These are phyloP conservation scores for Coriolopsis trogii DNA, from an alignment of 1,284 basidiomycete species.

Conservation along the genomic window DNA sequence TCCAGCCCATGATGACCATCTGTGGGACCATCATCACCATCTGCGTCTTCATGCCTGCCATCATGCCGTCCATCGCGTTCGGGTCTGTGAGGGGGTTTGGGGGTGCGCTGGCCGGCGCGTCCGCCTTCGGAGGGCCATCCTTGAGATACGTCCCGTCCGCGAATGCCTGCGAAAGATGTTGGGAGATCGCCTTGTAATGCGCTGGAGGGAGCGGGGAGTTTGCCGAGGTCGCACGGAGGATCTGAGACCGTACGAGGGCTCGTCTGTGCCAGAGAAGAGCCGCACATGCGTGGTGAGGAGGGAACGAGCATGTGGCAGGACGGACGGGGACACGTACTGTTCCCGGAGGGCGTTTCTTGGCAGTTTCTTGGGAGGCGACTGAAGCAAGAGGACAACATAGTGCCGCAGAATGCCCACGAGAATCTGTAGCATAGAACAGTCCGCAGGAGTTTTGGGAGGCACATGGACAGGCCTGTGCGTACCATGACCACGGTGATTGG, in stretches of 20 bases:
- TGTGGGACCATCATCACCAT: conserved; percentile 98
- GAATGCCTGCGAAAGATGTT: conserved; percentile 72
- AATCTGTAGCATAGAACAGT: conserved; percentile 53
- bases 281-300: conserved; percentile 9
- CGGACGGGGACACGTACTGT: conserved; percentile 67
- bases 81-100: conserved; percentile 86
- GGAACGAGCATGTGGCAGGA: conserved; percentile 1
- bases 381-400: conserved; percentile 89
- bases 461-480: conserved; percentile 29
- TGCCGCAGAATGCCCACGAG: conserved; percentile 94
- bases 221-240: conserved; percentile 80
- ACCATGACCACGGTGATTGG: conserved; percentile 99
- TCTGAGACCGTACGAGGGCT: conserved; percentile 80
- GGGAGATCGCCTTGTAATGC: conserved; percentile 78
- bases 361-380: conserved; percentile 84
- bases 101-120: conserved; percentile 56
- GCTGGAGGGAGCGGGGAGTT: conserved; percentile 79
- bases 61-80: conserved; percentile 95
- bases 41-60: conserved; percentile 99
- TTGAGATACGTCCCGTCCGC: conserved; percentile 82
- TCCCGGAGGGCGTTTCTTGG: conserved; percentile 83
- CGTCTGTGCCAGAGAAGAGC: conserved; percentile 55
- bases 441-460: neutral
- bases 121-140: conserved; percentile 71
- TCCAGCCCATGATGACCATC: conserved; percentile 99